Conservation (phyloP, 495 filamentous ascomycete genomes). For the Aspergillus cavernicola region DNA sequence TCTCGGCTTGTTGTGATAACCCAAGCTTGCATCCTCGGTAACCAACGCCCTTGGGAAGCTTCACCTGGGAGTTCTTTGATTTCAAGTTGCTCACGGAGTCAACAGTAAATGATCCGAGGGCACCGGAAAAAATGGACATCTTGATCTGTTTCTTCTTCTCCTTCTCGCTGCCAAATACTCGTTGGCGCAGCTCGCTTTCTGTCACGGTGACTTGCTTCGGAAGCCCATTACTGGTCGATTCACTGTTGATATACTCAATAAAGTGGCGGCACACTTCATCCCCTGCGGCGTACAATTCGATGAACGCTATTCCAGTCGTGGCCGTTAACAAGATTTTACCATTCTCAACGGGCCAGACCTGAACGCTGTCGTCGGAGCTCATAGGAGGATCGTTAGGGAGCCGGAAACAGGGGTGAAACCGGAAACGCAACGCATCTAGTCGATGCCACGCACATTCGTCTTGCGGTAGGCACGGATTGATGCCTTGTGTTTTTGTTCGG, state of each 20-base stretch:
- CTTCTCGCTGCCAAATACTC: conserved; percentile 58
- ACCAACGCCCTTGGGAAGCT: conserved; percentile 70
- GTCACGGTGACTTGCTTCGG: conserved; percentile 69
- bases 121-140: conserved; percentile 68
- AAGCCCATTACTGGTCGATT: conserved; percentile 54
- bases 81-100: conserved; percentile 65
- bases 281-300: conserved; percentile 75
- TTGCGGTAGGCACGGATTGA: conserved; percentile 62
- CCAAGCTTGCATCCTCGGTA: conserved; percentile 79
- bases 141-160: conserved; percentile 68
- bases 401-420: conserved; percentile 86
- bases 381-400: conserved; percentile 69
- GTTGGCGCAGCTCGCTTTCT: conserved; percentile 69
- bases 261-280: conserved; percentile 72
- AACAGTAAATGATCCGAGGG: conserved; percentile 66
- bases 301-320: conserved; percentile 70
- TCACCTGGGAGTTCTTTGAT: conserved; percentile 67
- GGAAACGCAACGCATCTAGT: conserved; percentile 81
- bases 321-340: conserved; percentile 78
- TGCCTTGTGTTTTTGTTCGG: conserved; percentile 73
- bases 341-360: conserved; percentile 82
- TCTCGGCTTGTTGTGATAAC: conserved; percentile 65
- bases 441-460: conserved; percentile 90
- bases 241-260: conserved; percentile 70
- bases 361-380: conserved; percentile 71